These are phyloP conservation scores for Osmanthus fragrans DNA, from an alignment of 257 asterid genomes.

Conservation along the genomic window DNA sequence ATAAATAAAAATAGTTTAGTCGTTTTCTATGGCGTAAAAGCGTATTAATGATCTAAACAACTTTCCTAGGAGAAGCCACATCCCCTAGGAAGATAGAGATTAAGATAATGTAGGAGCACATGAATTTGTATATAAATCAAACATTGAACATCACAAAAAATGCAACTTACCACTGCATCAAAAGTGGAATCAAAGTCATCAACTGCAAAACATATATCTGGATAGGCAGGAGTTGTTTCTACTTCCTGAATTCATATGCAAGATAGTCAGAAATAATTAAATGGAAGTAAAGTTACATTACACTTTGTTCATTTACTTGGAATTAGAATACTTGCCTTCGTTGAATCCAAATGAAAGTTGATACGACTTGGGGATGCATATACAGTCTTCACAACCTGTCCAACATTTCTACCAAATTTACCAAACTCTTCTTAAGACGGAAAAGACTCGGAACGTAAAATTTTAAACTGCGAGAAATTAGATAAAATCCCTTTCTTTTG, in stretches of 20 bases:
- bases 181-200: constrained; percentile 98
- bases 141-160: constrained; percentile 20
- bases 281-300: constrained; percentile 11
- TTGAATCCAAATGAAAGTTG: constrained; percentile 91
- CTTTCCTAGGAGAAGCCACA: constrained; percentile 3
- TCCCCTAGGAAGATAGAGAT: constrained; percentile 1
- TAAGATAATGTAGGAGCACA: constrained; percentile 13
- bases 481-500: neutral
- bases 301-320: constrained; percentile 14
- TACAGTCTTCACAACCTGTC: constrained; percentile 94
- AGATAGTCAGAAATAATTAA: constrained; percentile 24
- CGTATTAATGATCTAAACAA: constrained; percentile 11
- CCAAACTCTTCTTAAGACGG: neutral
- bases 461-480: neutral
- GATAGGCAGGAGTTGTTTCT: constrained; percentile 91
- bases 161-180: constrained; percentile 89
- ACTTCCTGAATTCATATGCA: constrained; percentile 65
- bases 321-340: constrained; percentile 66
- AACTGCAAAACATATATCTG: constrained; percentile 97
- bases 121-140: constrained; percentile 6
- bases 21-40: neutral
- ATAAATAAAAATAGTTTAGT: too few species aligned
- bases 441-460: neutral
- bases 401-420: constrained; percentile 6
- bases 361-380: constrained; percentile 99